Evolutionary conservation across 306 rosid genomes (phyloP), one percentile per base, ranked within the genome.

Genomic region (Casuarina cunninghamiana): DNA sequence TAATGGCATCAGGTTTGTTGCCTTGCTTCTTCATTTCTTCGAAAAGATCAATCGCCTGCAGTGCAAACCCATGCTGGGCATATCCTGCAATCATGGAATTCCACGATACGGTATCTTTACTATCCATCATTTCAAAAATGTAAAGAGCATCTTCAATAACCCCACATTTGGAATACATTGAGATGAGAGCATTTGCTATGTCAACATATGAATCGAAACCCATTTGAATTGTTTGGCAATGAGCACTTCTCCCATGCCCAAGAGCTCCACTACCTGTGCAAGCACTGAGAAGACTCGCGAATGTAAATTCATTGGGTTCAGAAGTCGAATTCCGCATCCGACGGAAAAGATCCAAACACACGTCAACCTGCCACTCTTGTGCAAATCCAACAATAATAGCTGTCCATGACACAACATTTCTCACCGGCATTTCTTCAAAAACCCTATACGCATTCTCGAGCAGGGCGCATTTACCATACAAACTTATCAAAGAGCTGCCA

Each of bases 81-180:
- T 88, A 94, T 44, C 92, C 97, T 39, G 89, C 87, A 19, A 94
- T 90, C 95, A 94, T 87, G 80, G 98, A 86, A 51, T 94, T 94
- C 98, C 98, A 94, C 0, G 98, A 77, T 41, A 92, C 82, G 63
- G 69, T 86, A 79, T 92, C 97, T 84, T 71, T 87, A 19, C 53
- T 37, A 61, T 55, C 74, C 86, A 86, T 76, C 50, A 75, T 75
- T 78, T 82, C 83, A 49, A 92, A 94, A 79, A 89, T 76, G 85
- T 10, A 84, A 63, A 84, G 73, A 5, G 90, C 97, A 78, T 88
- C 91, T 41, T 75, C 80, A 73, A 92, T 78, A 53, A 79, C 85
- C 35, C 97, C 98, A 65, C 97, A 89, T 83, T 92, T 94, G 73
- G 87, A 89, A 77, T 94, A 94, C 97, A 94, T 88, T 35, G 92